Evolutionary conservation across 163 green algal species (phyloP), one percentile per base, ranked within the genome.

Genomic region (Chloromonas sp.): DNA sequence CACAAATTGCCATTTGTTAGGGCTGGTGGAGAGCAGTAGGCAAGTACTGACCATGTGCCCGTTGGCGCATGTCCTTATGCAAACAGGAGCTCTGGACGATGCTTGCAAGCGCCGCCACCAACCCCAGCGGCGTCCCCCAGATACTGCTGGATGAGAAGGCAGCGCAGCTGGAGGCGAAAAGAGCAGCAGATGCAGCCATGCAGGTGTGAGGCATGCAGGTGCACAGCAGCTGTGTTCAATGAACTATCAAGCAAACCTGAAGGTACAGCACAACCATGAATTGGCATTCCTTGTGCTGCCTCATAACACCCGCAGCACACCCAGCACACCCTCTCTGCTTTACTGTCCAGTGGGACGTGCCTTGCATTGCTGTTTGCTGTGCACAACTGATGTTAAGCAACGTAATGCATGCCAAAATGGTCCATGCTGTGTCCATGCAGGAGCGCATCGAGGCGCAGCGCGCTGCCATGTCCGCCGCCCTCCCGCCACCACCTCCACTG

Each of bases 31-130:
- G 36, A 36, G 36, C 36, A 36, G 36, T 36, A 36, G 36, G 36
- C 36, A 36, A 36, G 36, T 36, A 36, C 36, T 36, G 36, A 36
- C 36, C 3, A 2, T 58, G 3, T 2, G n/a, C 62, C n/a, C 66
- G 8, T 70, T 78, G 11, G 58, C 2, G 5, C 2, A 13, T 11
- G 62, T 70, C 2, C 36, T 81, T 59, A 1, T 15, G 71, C 77
- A 60, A 82, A 74, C 90, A 95, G 92, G 97, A 99, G 94, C 92
- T 99, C 71, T 99, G 97, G 97, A 81, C 79, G 2, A 92, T 98
- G 87, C 92, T 99, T 84, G 83, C 92, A 58, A 96, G 90, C 82
- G 97, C 97, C 59, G 90, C 93, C 84, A 82, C 89, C 60, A 97
- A 93, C 61, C 80, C 86, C 59, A 95, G 85, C 61, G 95, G 95